phyloP scores from a whole-genome alignment of 176 grass and related monocot genomes.

The Oryza coarctata region DNA sequence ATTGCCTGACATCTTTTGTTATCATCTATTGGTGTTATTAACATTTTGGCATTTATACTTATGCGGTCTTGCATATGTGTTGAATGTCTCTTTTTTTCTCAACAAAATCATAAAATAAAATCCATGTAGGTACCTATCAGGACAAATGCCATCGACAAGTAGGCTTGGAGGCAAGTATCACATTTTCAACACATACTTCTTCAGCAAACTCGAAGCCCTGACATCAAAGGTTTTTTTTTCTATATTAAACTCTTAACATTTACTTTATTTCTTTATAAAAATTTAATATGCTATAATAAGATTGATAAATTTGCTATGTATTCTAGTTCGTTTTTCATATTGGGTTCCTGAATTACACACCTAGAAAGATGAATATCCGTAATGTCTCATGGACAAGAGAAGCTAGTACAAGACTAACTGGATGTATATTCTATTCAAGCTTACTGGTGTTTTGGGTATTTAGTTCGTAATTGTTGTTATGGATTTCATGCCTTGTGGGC shows the following conservation, averaged over 20 bases:
- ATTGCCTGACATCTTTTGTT: not conserved
- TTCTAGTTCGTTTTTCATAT: slow-evolving; percentile 7
- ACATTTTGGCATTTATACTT: slow-evolving; percentile 28
- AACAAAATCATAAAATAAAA: slow-evolving; percentile 29
- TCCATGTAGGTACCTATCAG: slow-evolving; percentile 69
- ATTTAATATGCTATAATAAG: slow-evolving; percentile 9
- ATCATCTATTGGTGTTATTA: not conserved
- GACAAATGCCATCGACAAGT: slow-evolving; percentile 37
- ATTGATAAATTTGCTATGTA: not conserved
- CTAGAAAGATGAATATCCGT: not conserved
- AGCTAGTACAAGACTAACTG: slow-evolving; percentile 11
- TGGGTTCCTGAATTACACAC: not conserved
- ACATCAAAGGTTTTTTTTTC: slow-evolving; percentile 54
- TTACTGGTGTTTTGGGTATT: not conserved
- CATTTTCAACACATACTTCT: slow-evolving; percentile 92
- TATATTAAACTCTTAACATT: slow-evolving; percentile 30
- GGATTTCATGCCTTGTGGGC: not conserved
- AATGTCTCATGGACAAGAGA: slow-evolving; percentile 17
- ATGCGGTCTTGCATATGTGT: not conserved
- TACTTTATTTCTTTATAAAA: not conserved
- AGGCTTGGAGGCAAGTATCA: slow-evolving; percentile 54
- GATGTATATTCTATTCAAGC: not conserved
- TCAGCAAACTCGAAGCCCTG: slow-evolving; percentile 68
- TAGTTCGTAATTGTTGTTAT: not conserved
- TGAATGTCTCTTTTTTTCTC: not conserved